Evolutionary conservation across 169 alveolate genomes (phyloP).

Genomic region (Amoebophrya sp.): DNA sequence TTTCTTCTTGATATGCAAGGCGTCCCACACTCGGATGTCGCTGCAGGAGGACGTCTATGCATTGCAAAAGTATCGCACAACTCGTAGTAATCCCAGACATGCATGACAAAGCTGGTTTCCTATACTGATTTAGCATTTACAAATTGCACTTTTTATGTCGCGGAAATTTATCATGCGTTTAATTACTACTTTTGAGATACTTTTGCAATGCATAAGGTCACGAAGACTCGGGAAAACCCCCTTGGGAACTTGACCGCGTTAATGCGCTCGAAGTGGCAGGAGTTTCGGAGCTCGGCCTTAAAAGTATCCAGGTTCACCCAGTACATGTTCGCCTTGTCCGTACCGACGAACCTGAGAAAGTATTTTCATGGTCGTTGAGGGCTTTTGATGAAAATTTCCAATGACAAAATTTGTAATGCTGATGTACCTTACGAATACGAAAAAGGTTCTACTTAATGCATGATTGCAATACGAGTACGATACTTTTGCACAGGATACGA

Average conservation of each 20-base stretch:
- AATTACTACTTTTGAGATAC: not conserved
- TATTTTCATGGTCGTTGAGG: no score
- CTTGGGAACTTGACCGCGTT: constrained; percentile 53
- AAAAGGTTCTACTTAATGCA: no score
- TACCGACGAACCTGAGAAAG: constrained; percentile 74
- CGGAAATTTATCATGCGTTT: not conserved
- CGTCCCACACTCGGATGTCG: constrained; percentile 87
- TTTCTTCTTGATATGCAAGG: constrained; percentile 49
- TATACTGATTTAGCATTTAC: not conserved
- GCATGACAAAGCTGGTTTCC: not conserved
- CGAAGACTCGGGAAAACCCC: constrained; percentile 58
- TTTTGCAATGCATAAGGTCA: constrained; percentile 66
- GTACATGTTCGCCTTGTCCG: constrained; percentile 69
- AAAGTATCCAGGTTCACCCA: constrained; percentile 74
- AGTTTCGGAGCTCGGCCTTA: constrained; percentile 75
- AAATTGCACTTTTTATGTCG: not conserved
- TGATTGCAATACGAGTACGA: no score
- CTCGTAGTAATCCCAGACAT: no score
- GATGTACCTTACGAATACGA: no score
- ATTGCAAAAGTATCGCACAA: no score
- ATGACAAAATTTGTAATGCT: no score
- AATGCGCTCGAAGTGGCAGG: constrained; percentile 77
- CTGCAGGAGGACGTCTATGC: no score
- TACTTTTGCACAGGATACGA: no score
- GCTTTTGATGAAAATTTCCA: no score